Evolutionary conservation across 2,329 filamentous ascomycete species (phyloP).

Genomic region (Epichloe hybrida): DNA sequence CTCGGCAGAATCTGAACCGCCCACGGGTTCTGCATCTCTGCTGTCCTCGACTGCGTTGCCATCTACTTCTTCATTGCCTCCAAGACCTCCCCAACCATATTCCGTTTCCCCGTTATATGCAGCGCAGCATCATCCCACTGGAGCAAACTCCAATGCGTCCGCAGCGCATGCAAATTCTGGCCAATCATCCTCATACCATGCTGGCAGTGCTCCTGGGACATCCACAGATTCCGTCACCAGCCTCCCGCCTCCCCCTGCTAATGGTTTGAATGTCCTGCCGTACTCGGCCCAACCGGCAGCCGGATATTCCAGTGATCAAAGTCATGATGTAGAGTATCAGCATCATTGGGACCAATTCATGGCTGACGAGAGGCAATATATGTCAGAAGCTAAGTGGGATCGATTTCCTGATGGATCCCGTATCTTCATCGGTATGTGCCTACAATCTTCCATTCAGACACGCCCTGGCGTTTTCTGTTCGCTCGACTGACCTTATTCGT

Average conservation of each 20-base stretch:
- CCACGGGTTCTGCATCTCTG: slow-evolving; percentile 16
- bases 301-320: slow-evolving; percentile 16
- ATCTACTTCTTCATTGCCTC: slow-evolving; percentile 30
- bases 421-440: slow-evolving; percentile 60
- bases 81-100: slow-evolving; percentile 30
- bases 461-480: not conserved
- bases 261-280: slow-evolving; percentile 15
- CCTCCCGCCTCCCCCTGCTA: slow-evolving; percentile 17
- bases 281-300: slow-evolving; percentile 14
- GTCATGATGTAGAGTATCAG: slow-evolving; percentile 37
- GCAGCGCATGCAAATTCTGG: slow-evolving; percentile 19
- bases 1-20: slow-evolving; percentile 14
- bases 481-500: slow-evolving; percentile 8
- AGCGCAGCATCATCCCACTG: slow-evolving; percentile 23
- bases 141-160: slow-evolving; percentile 18
- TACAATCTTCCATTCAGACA: slow-evolving; percentile 4
- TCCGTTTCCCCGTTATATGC: slow-evolving; percentile 23
- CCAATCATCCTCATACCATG: slow-evolving; percentile 21
- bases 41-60: slow-evolving; percentile 20
- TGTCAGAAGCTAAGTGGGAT: slow-evolving; percentile 69
- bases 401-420: slow-evolving; percentile 64
- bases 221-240: slow-evolving; percentile 18
- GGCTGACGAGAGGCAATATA: slow-evolving; percentile 59
- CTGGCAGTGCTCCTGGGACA: slow-evolving; percentile 18
- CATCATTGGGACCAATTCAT: slow-evolving; percentile 60